Conservation (phyloP, 176 grass and related monocot genomes). For the Pharus latifolius region DNA sequence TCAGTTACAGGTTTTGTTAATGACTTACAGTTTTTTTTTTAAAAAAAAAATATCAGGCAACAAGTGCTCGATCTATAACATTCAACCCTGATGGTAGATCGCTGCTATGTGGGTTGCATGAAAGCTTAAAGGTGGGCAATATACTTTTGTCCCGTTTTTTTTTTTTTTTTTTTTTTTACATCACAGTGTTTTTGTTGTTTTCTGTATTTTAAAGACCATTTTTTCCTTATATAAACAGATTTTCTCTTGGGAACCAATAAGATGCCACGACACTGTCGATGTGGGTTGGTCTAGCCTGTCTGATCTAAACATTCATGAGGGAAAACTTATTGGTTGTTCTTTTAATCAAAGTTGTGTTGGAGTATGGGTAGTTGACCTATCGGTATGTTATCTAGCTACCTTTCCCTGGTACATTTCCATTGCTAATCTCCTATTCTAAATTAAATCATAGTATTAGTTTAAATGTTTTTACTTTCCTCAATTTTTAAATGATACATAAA, state of each 20-base stretch:
- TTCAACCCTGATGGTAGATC: slow-evolving; percentile 97
- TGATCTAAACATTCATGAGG: slow-evolving; percentile 94
- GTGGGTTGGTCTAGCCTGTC: slow-evolving; percentile 95
- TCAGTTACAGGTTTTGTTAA: too few relatives aligned
- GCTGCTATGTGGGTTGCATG: slow-evolving; percentile 84
- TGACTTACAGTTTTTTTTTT: too few relatives aligned
- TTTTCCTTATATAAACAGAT: slow-evolving; percentile 40
- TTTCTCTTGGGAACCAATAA: slow-evolving; percentile 97
- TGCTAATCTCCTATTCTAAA: background rate
- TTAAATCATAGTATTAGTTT: too few relatives aligned
- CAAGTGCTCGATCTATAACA: slow-evolving; percentile 88
- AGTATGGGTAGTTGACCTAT: slow-evolving; percentile 95
- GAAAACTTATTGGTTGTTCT: slow-evolving; percentile 98
- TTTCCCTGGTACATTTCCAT: background rate
- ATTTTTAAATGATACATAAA: too few relatives aligned
- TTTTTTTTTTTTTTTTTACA: slow-evolving; percentile 8
- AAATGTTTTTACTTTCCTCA: too few relatives aligned
- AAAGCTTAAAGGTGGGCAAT: slow-evolving; percentile 97
- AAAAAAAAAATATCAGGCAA: slow-evolving; percentile 63
- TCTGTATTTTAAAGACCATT: slow-evolving; percentile 15
- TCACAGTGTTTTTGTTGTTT: background rate
- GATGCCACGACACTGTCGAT: slow-evolving; percentile 86
- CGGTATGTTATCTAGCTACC: slow-evolving; percentile 39
- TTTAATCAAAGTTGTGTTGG: slow-evolving; percentile 99
- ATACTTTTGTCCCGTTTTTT: too few relatives aligned